Evolutionary conservation across 768 basidiomycete genomes (phyloP), one percentile per base, ranked within the genome.

Genomic region (Leccinum arenicola): DNA sequence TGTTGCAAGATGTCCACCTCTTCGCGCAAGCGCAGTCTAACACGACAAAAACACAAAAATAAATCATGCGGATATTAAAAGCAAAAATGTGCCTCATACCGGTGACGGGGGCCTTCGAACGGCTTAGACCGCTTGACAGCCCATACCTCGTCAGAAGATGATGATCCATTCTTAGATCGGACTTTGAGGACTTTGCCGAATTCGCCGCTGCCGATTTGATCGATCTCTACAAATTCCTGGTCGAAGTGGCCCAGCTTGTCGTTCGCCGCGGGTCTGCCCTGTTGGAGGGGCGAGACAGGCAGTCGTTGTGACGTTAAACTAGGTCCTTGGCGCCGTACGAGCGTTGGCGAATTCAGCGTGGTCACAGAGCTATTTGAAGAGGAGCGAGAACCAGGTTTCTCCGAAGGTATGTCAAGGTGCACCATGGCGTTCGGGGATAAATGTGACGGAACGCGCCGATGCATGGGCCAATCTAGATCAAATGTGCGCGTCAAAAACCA

Each of bases 111-210:
- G 27, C 96, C 96, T 68, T 94, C 91, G 65, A 97, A 95, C 33
- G 85, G 82, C 76, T 95, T 95, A 31, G 93, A 95, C 71, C 91
- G 90, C 80, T 99, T 99, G 68, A 99, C 85, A 10, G 96, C 96
- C 72, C 82, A 95, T 35, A 92, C 74, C 51, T 76, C 74, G 36
- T 71, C 67, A 38, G 82, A 77, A 61, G 80, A 21, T 6, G 80
- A 29, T 7, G 23, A 75, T 60, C 76, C 78, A 43, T 80, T 78
- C 76, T 93, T 92, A 70, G 79, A 77, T 56, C 82, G 83, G 47
- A 88, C 92, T 75, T 90, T 92, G 76, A 93, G 89, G 19, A 94
- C 96, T 67, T 89, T 89, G 25, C 95, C 95, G 74, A 98, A 98
- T 70, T 93, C 93, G 14, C 96, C 96, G 54, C 87, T 88, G 6